phyloP scores from a whole-genome alignment of 1,284 basidiomycete species.

The Pholiota adiposa region DNA sequence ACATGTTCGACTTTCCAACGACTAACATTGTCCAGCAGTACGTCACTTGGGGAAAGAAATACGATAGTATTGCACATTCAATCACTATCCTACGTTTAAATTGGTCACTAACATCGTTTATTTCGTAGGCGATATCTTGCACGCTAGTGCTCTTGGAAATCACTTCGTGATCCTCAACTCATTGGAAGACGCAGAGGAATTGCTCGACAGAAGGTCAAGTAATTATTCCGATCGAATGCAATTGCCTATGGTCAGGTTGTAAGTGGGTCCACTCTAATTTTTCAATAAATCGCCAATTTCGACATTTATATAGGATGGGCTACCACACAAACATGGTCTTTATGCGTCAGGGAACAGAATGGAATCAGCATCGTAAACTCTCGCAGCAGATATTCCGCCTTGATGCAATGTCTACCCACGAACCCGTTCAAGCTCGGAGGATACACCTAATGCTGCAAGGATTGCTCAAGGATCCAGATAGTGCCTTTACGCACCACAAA shows the following conservation, averaged over 20 bases:
- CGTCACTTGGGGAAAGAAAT: constrained; percentile 27
- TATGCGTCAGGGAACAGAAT: too few species aligned
- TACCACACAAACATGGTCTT: too few species aligned
- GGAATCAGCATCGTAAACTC: too few species aligned
- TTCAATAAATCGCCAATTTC: too few species aligned
- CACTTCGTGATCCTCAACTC: constrained; percentile 45
- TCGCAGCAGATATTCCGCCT: too few species aligned
- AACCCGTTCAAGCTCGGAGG: constrained; percentile 24
- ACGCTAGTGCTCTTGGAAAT: constrained; percentile 36
- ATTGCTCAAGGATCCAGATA: constrained; percentile 23
- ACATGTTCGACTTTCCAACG: constrained; percentile 29
- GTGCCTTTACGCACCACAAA: constrained; percentile 29
- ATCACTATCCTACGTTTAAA: neutral
- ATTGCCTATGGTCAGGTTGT: constrained; percentile 21
- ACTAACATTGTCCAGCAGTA: constrained; percentile 23
- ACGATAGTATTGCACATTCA: constrained; percentile 18
- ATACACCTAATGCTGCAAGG: constrained; percentile 26
- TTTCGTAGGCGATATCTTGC: constrained; percentile 37
- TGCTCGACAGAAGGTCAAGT: constrained; percentile 42
- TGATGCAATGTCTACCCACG: too few species aligned
- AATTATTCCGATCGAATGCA: constrained; percentile 45
- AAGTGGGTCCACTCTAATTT: too few species aligned
- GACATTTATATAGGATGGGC: neutral
- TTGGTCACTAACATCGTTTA: neutral
- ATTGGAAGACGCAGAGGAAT: constrained; percentile 36